phyloP scores from a whole-genome alignment of 495 filamentous ascomycete genomes.

The Aspergillus coremiiformis region DNA sequence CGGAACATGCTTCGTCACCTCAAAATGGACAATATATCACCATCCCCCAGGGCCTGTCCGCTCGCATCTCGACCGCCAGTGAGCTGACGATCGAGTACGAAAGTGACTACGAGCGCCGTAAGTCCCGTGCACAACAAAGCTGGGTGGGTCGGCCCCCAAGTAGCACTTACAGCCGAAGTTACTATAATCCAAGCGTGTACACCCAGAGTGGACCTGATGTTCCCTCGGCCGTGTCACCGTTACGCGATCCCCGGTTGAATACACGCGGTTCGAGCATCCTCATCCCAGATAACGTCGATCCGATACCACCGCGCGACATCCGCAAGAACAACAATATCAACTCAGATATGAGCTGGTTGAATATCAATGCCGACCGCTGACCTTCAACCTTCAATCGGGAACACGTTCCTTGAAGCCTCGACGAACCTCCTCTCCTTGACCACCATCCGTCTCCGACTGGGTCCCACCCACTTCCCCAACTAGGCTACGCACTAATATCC shows the following conservation, averaged over 20 bases:
- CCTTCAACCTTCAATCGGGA: neutral
- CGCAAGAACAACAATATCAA: slow-evolving; percentile 25
- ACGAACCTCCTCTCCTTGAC: neutral
- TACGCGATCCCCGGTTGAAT: slow-evolving; percentile 19
- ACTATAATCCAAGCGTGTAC: slow-evolving; percentile 33
- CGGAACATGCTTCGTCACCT: slow-evolving; percentile 44
- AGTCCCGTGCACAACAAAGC: slow-evolving; percentile 42
- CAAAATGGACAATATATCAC: slow-evolving; percentile 27
- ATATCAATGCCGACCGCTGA: slow-evolving; percentile 42
- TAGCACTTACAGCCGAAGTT: slow-evolving; percentile 54
- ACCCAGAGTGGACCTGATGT: slow-evolving; percentile 31
- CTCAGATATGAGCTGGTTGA: slow-evolving; percentile 73
- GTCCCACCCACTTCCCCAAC: neutral
- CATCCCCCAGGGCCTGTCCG: slow-evolving; percentile 52
- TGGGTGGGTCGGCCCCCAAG: slow-evolving; percentile 48
- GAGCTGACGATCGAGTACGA: slow-evolving; percentile 51
- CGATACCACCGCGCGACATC: slow-evolving; percentile 24
- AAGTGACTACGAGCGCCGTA: slow-evolving; percentile 34
- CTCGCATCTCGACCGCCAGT: slow-evolving; percentile 53
- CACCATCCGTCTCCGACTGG: neutral
- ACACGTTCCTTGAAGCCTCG: neutral
- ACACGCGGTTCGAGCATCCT: slow-evolving; percentile 31
- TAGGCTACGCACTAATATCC: neutral
- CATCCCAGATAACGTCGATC: slow-evolving; percentile 35
- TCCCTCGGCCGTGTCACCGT: slow-evolving; percentile 13